Conservation (phyloP, 2,329 filamentous ascomycete genomes). For the Penicillium sp. region DNA sequence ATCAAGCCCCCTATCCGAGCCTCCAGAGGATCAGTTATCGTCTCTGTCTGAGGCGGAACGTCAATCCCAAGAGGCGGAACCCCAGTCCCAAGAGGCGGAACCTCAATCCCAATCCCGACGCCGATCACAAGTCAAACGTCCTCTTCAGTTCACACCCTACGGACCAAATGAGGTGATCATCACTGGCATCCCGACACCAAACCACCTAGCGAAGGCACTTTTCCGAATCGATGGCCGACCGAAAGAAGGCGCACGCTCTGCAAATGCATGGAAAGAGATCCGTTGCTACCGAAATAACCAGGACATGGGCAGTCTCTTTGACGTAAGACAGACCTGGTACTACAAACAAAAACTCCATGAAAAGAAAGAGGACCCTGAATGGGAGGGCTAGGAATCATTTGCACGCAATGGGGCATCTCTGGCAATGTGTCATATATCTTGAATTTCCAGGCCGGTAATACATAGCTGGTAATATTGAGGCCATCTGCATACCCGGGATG, state of each 20-base stretch:
- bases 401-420: neutral
- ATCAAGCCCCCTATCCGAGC: neutral
- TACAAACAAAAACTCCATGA: slow-evolving; percentile 14
- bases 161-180: slow-evolving; percentile 25
- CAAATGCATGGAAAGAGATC: slow-evolving; percentile 43
- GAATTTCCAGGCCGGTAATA: neutral
- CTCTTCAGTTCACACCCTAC: neutral
- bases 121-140: too few relatives aligned
- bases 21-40: neutral
- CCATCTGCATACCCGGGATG: neutral
- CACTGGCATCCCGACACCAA: slow-evolving; percentile 27
- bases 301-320: slow-evolving; percentile 45
- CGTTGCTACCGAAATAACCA: slow-evolving; percentile 43
- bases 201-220: slow-evolving; percentile 31
- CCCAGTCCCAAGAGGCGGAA: neutral
- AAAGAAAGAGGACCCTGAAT: neutral
- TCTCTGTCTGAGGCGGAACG: neutral
- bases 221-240: slow-evolving; percentile 40
- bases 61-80: neutral
- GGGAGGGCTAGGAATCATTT: neutral
- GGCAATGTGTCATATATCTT: neutral
- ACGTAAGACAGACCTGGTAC: slow-evolving; percentile 41
- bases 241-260: slow-evolving; percentile 22
- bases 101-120: neutral
- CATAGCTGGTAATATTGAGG: neutral